Evolutionary conservation across 257 asterid species (phyloP).

Genomic region (Euphrasia confusa): DNA sequence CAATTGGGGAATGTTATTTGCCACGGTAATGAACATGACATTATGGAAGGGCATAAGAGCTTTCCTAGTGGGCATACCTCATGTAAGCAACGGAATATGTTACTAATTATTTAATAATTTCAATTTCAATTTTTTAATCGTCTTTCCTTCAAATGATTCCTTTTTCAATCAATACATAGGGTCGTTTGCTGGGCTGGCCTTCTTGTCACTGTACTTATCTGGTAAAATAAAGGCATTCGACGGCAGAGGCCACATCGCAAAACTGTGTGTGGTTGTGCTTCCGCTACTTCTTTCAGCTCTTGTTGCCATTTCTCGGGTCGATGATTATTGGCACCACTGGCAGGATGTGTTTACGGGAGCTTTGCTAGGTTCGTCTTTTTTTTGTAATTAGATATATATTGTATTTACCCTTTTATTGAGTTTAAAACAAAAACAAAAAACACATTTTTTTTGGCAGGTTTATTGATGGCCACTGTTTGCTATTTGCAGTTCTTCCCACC

Average conservation of each 20-base stretch:
- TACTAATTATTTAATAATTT: neutral
- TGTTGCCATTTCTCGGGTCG: slow-evolving; percentile 71
- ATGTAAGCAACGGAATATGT: slow-evolving; percentile 42
- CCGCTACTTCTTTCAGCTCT: slow-evolving; percentile 62
- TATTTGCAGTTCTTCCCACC: slow-evolving; percentile 90
- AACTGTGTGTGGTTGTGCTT: slow-evolving; percentile 60
- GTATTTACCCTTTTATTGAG: neutral
- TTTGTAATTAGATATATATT: neutral
- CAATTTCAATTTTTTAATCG: neutral
- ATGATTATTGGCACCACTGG: slow-evolving; percentile 92
- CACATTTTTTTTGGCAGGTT: slow-evolving; percentile 38
- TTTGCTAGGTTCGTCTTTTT: slow-evolving; percentile 53
- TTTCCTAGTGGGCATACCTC: slow-evolving; percentile 94
- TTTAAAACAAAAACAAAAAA: neutral
- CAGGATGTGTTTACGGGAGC: slow-evolving; percentile 88
- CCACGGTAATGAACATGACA: slow-evolving; percentile 48
- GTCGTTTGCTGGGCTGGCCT: slow-evolving; percentile 82
- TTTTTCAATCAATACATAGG: slow-evolving; percentile 34
- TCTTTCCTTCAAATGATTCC: neutral
- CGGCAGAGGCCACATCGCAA: slow-evolving; percentile 65
- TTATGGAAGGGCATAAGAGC: slow-evolving; percentile 72
- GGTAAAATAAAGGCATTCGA: slow-evolving; percentile 81
- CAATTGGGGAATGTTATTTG: slow-evolving; percentile 71
- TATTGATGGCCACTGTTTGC: slow-evolving; percentile 58
- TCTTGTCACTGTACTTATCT: slow-evolving; percentile 62